Conservation (phyloP, 2,329 filamentous ascomycete species). For the Stachybotrys echinatus region DNA sequence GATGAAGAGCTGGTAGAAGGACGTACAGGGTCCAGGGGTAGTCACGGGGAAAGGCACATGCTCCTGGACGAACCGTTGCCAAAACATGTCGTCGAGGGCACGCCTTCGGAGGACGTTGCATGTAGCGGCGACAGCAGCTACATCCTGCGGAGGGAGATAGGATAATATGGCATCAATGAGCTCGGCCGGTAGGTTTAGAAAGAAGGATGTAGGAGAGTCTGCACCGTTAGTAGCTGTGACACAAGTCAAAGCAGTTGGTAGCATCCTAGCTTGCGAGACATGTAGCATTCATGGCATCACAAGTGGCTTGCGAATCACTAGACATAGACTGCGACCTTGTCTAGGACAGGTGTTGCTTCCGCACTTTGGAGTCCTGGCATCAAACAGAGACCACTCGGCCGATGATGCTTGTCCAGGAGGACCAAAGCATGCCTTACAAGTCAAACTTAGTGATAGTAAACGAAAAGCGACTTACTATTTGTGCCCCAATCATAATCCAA, state of each 20-base stretch:
- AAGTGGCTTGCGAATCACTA: no score
- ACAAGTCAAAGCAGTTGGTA: no score
- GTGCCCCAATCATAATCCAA: neutral
- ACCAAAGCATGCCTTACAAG: no score
- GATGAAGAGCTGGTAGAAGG: conserved; percentile 67
- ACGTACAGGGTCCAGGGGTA: conserved; percentile 49
- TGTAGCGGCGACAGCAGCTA: conserved; percentile 54
- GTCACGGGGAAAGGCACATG: conserved; percentile 56
- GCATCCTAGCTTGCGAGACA: no score
- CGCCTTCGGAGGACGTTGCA: conserved; percentile 57
- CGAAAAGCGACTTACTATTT: neutral
- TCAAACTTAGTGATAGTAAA: neutral
- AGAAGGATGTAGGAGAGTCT: conserved; percentile 6
- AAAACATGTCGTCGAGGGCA: conserved; percentile 62
- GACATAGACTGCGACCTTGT: no score
- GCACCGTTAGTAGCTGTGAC: neutral
- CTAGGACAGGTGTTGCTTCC: no score
- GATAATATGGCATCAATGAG: conserved; percentile 67
- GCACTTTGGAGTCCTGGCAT: no score
- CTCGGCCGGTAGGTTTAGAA: conserved; percentile 65
- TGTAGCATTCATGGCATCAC: no score
- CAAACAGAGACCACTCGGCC: no score
- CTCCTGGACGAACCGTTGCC: conserved; percentile 64
- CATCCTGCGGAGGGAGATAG: conserved; percentile 59
- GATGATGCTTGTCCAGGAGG: no score